Base-by-base conservation (phyloP, 73 alveolate species). In the Paraurostyla sp. region DNA sequence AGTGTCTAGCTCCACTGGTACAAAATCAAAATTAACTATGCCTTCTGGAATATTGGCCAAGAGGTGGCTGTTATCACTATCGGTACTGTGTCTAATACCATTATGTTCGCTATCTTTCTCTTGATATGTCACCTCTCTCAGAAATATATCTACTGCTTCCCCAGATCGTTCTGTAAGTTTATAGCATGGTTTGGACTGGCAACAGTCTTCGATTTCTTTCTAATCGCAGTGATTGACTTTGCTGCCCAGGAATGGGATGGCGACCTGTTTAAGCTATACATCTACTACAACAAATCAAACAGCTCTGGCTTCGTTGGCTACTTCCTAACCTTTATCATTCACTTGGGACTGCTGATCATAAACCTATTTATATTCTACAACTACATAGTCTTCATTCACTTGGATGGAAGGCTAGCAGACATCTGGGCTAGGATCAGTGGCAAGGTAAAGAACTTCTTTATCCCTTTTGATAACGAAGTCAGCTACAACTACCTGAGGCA, bases 391-490 rank as follows among this genome's bases (percentile, higher is more conserved):
- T 92, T 71, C 71, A 36, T 92, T 38, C 97, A 92, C 59, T 49
- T 92, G 88, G 91, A 92, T 71, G 97, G 97, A 7, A 87, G 97
- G 57, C 71, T 92, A 13, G 86, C 78, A 16, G 97, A 92, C 50
- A 92, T 80, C 41, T 92, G 91, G 68, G 41, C 80, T 32, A 60
- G 97, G 25, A 69, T 92, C 0, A 49, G 68, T 42, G 97, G 96
- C 16, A 75, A 63, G 30, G 73, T 76, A 25, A 88, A 62, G 80
- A 68, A 45, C 0, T 91, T 93, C 69, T 93, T 89, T 75, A 76
- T 93, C n/a, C 97, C 97, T 0, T 71, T 58, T 80, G 97, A 93
- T 76, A 88, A 90, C 20, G 97, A 93, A 85, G 87, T 93, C 43
- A 60, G 92, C 30, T 68, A 46, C 38, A 49, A 62, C 56, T 91